Evolutionary conservation across 768 basidiomycete species (phyloP), one percentile per base, ranked within the genome.

Genomic region (Hemileccinum rubropunctum): DNA sequence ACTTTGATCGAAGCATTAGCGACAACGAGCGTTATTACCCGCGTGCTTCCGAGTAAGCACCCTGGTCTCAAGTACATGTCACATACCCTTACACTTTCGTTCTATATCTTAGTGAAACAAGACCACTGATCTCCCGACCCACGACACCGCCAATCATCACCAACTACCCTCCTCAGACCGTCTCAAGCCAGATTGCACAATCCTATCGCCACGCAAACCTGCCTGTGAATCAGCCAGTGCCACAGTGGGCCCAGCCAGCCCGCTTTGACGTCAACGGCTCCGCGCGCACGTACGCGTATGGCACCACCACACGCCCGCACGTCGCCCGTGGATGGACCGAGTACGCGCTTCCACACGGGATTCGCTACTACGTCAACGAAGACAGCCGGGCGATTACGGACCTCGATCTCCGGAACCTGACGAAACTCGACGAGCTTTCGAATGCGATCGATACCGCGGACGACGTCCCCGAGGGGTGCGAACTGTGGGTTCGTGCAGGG

Each of bases 311-410:
- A 0, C 54, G 55, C 0, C 66, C 61, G 0, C 60, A 65, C 30
- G 41, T 50, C 26, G 34, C 14, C 15, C 76, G 83, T 17, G 90
- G 90, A 4, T 91, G 89, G 89, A 73, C 79, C 42, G 86, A 85
- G 59, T 81, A 87, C 61, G 73, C 78, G 18, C 79, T 92, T n/a
- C 89, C 90, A 1, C 86, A 90, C 57, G 80, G 80, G 10, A 69
- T 77, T 4, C 71, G 78, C 32, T 92, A 92, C 68, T 92, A 83
- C 58, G 76, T 79, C 38, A 86, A 89, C 60, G 77, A 80, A 4
- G 78, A 75, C 12, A 66, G 76, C 33, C 79, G 76, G 37, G 73
- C 83, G 45, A 81, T 81, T n/a, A 86, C 87, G 15, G 90, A 91
- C 59, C 68, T 84, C 38, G 81, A 89, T 56, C 67, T 91, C 42